Evolutionary conservation across 306 rosid genomes (phyloP).

Genomic region (Corylus avellana): DNA sequence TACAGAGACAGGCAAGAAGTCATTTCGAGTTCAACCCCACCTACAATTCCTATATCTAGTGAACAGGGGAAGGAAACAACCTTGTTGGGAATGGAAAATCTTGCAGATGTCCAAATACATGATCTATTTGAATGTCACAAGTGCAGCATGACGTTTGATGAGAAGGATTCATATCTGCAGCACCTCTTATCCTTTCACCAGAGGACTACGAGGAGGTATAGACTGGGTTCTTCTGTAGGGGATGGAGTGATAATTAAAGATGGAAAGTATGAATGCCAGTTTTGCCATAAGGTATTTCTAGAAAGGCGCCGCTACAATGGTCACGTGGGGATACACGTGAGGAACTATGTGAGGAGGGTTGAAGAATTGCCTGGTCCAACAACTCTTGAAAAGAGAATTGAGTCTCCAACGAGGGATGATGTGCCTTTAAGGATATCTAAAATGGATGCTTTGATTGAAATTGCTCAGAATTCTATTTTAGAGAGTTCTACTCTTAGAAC

Average conservation of each 20-base stretch:
- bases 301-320: constrained; percentile 90
- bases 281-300: constrained; percentile 80
- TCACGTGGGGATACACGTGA: constrained; percentile 90
- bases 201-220: constrained; percentile 78
- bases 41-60: constrained; percentile 31
- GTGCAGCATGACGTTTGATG: constrained; percentile 70
- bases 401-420: constrained; percentile 55
- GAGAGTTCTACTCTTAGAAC: constrained; percentile 52
- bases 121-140: constrained; percentile 86
- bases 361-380: constrained; percentile 56
- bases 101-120: constrained; percentile 77
- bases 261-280: constrained; percentile 92
- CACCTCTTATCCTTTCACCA: constrained; percentile 77
- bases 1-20: constrained; percentile 43
- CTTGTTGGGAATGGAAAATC: constrained; percentile 61
- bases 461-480: constrained; percentile 81
- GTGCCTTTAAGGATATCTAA: constrained; percentile 60
- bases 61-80: constrained; percentile 49
- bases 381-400: constrained; percentile 30
- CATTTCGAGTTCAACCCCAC: constrained; percentile 32
- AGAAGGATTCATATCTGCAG: constrained; percentile 79
- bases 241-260: constrained; percentile 90
- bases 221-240: constrained; percentile 87
- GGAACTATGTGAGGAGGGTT: constrained; percentile 71
- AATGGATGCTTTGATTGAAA: constrained; percentile 89